phyloP scores from a whole-genome alignment of 257 asterid species.

The Avicennia marina region DNA sequence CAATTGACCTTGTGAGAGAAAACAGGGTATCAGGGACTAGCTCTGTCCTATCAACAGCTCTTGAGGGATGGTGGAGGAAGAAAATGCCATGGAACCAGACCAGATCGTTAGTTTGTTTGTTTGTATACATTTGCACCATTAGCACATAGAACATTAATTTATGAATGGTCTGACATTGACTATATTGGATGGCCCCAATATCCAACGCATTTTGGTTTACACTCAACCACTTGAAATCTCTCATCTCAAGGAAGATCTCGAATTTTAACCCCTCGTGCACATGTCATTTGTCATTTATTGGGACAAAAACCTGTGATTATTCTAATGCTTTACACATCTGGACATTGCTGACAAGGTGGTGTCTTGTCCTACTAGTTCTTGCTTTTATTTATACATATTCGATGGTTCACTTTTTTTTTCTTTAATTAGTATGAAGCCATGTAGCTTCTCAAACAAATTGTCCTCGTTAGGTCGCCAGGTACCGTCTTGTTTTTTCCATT shows the following conservation, averaged over 20 bases:
- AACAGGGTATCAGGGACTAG: conserved; percentile 15
- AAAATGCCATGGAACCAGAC: conserved; percentile 24
- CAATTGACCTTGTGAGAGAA: no score
- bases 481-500: neutral
- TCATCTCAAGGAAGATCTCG: conserved; percentile 23
- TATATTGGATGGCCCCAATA: conserved; percentile 18
- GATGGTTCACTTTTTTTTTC: neutral
- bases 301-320: conserved; percentile 14
- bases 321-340: neutral
- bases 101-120: conserved; percentile 11
- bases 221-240: conserved; percentile 28
- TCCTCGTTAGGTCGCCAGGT: neutral
- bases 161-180: conserved; percentile 34
- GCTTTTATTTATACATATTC: no score
- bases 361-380: conserved; percentile 20
- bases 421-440: no score
- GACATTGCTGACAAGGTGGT: conserved; percentile 13
- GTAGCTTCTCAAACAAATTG: neutral
- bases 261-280: neutral
- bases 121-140: conserved; percentile 15
- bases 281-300: neutral
- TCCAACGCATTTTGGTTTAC: conserved; percentile 1
- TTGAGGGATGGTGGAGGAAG: conserved; percentile 27
- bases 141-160: conserved; percentile 22
- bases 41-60: conserved; percentile 29